Percentiles rank a stretch among this genome's conserved stretches.
Conservation (phyloP, 257 asterid species). For the Datura wrightii region DNA sequence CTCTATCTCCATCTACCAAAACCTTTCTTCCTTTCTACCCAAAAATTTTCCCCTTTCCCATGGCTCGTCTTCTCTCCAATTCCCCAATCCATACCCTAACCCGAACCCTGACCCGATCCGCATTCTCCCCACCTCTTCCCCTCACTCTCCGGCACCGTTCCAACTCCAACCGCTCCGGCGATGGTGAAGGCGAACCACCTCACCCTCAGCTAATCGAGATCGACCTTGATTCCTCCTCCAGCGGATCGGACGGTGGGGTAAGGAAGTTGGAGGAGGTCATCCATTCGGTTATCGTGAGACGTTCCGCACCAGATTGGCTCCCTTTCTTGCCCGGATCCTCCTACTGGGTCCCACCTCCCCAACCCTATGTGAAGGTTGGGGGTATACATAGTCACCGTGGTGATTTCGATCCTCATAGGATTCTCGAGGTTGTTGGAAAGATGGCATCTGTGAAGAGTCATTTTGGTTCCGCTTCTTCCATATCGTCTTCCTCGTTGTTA, state of each 20-base stretch:
- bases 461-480: not conserved
- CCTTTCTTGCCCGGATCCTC: conserved; percentile 52
- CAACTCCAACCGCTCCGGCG: conserved; percentile 36
- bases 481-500: conserved; percentile 28
- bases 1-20: not conserved
- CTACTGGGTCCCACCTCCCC: conserved; percentile 54
- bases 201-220: conserved; percentile 43
- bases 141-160: conserved; percentile 45
- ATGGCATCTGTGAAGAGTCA: conserved; percentile 32
- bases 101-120: conserved; percentile 30
- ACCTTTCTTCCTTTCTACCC: not conserved
- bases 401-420: conserved; percentile 27
- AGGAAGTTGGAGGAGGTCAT: conserved; percentile 48
- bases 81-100: not conserved
- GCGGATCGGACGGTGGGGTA: conserved; percentile 34
- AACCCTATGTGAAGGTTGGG: conserved; percentile 13
- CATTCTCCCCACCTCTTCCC: conserved; percentile 22
- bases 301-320: conserved; percentile 57
- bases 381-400: not conserved
- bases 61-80: conserved; percentile 41
- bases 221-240: conserved; percentile 40
- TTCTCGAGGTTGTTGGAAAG: conserved; percentile 43
- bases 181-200: conserved; percentile 30
- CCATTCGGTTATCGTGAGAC: conserved; percentile 44
- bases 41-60: not conserved